Base-by-base conservation (phyloP, 768 basidiomycete species). In the Punctularia strigosozonata region DNA sequence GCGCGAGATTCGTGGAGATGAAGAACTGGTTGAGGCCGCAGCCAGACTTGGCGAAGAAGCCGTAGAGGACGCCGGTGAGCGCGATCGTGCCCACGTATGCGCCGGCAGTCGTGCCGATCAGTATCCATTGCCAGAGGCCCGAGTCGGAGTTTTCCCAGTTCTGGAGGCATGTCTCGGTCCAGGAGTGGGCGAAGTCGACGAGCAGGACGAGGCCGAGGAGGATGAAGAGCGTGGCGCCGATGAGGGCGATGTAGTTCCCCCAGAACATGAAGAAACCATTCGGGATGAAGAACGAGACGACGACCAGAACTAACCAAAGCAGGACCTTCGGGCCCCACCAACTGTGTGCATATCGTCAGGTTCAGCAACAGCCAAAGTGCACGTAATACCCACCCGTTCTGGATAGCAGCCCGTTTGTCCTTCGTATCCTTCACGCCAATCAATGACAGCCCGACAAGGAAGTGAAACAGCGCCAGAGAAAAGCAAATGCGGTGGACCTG, bases 241-340 rank as follows among this genome's bases (percentile, higher is more conserved):
- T 77, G 31, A 95, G 72, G 18, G 92, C 74, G 44, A 89, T 61
- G 52, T 95, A 94, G 48, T 92, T 90, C 24, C 91, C 92, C 84
- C 90, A 98, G 58, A 95, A 87, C 64, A 98, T 91, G 66, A 98
- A 98, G 74, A 92, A 91, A 34, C 75, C 83, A 57, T 97, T 97
- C 0, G 94, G 95, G 51, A 98, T 94, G 59, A 92, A 80, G 69
- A 98, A 99, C 1, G 86, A 81, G 18, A 83, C 59, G 45, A 70
- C 70, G 34, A 90, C 65, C 41, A 99, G 73, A 44, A 89, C 50
- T 25, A 95, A 55, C 88, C 92, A 99, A 6, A 85, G 65, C 6
- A 95, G 69, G 37, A 87, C 78, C 56, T 99, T 99, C 2, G 91
- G 94, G 18, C 95, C 95, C 95, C 95, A 99, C 91, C 91, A 99